Evolutionary conservation across 192 early-diverging fungal genomes (phyloP), one percentile per base, ranked within the genome.

Genomic region (Podila horticola): DNA sequence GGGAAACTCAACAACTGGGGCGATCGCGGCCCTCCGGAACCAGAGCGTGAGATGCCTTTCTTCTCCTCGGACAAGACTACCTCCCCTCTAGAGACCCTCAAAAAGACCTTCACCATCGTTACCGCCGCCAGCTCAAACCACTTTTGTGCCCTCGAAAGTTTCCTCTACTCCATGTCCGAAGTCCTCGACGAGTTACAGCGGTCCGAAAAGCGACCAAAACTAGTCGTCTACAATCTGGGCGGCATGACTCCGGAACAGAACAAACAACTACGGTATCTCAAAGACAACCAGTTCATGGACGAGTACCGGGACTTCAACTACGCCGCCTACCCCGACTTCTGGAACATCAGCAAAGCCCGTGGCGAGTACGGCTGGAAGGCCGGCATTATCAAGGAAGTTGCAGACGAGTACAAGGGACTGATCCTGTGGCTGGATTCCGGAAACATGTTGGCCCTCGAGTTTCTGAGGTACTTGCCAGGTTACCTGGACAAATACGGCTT

Each of bases 291-390:
- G 11, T 83, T 82, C 58, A 79, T 88, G 19, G 81, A 85, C 33
- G 83, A 90, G 13, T 67, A 84, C 19, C 60, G 83, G 36, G 63
- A 64, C 28, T 88, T 89, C 64, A 74, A 89, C 30, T 86, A 85
- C 38, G 48, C 77, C 11, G 60, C 60, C 17, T 89, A 88, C 58
- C 88, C 88, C 0, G 11, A 19, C 11, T 89, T 88, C 70, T 89
- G 86, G 85, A 73, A 89, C 67, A 79, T 88, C 31, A 45, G 64
- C 3, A 22, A 63, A 9, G 71, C 66, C 13, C 71, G 85, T 6
- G 88, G 88, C 24, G 82, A 90, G 60, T 89, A 89, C 50, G 88
- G 79, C 10, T 89, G 88, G 88, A 89, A 89, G 51, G 84, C 85
- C 0, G 86, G 82, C 8, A 88, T 89, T 49, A 74, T 89, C 48